phyloP scores from a whole-genome alignment of 441 rosid genomes.

The Cnidoscolus chayamansa region DNA sequence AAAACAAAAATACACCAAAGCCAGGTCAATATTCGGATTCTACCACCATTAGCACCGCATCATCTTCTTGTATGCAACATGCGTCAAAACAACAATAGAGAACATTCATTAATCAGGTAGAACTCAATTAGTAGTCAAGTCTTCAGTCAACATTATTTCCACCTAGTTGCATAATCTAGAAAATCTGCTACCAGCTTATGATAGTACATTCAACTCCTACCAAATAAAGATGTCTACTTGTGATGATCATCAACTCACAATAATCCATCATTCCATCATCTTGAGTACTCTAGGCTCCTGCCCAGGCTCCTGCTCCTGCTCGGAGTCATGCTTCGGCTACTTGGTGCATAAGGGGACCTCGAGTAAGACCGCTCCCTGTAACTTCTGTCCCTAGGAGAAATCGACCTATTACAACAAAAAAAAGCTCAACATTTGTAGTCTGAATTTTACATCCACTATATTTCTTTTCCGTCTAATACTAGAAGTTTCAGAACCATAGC shows the following conservation, averaged over 20 bases:
- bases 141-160: background rate
- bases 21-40: background rate
- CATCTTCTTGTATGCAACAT: background rate
- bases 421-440: background rate
- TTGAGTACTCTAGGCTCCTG: conserved; percentile 40
- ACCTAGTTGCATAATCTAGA: background rate
- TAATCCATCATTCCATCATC: conserved; percentile 34
- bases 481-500: background rate
- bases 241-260: background rate
- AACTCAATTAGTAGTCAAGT: background rate
- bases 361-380: conserved; percentile 49
- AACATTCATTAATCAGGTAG: background rate
- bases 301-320: conserved; percentile 42
- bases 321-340: conserved; percentile 45
- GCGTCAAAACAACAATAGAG: background rate
- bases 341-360: conserved; percentile 46
- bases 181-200: conserved; percentile 2
- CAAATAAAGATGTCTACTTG: background rate
- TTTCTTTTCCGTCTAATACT: background rate
- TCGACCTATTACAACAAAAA: conserved; percentile 44
- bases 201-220: background rate
- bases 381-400: conserved; percentile 52
- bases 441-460: background rate
- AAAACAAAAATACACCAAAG: background rate
- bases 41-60: background rate